Percentiles rank a stretch among this genome's conserved stretches.
phyloP scores from a whole-genome alignment of 2,329 filamentous ascomycete species.

The Celoporthe dispersa region DNA sequence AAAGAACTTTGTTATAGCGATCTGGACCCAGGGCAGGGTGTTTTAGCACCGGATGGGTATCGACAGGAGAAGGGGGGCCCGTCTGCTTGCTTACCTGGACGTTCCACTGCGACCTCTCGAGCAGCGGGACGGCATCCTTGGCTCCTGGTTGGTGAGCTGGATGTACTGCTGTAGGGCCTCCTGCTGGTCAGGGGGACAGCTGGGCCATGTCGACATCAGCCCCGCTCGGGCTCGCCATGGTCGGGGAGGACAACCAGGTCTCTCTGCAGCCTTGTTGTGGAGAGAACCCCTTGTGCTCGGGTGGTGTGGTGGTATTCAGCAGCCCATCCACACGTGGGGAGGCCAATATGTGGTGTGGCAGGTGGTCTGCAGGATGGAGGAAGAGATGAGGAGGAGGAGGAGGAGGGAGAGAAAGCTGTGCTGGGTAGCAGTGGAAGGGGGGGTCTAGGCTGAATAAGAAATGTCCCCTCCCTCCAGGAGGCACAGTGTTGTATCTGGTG shows the following conservation, averaged over 20 bases:
- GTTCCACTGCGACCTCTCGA: conserved; percentile 93
- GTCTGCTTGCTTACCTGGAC: conserved; percentile 66
- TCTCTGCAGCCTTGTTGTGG: not conserved
- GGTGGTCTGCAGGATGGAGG: no score
- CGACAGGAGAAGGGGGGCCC: not conserved
- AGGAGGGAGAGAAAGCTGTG: not conserved
- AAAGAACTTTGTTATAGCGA: conserved; percentile 96
- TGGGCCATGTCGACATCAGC: conserved; percentile 64
- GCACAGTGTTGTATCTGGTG: not conserved
- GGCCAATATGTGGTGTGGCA: not conserved
- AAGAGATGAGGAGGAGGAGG: no score
- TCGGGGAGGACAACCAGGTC: conserved; percentile 22
- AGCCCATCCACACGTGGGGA: conserved; percentile 18
- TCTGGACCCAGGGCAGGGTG: conserved; percentile 54
- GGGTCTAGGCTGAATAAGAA: not conserved
- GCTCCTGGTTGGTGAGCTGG: conserved; percentile 82
- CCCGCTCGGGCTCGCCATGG: conserved; percentile 47
- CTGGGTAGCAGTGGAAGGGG: not conserved
- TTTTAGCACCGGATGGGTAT: not conserved
- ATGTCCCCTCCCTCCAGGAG: not conserved
- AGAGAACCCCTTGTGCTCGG: conserved; percentile 5
- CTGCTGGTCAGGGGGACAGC: conserved; percentile 79
- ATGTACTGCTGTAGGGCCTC: conserved; percentile 86
- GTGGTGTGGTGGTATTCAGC: not conserved
- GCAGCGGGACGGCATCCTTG: conserved; percentile 75